phyloP scores from a whole-genome alignment of 164 flowering plant genomes.

The Berberis thunbergii region DNA sequence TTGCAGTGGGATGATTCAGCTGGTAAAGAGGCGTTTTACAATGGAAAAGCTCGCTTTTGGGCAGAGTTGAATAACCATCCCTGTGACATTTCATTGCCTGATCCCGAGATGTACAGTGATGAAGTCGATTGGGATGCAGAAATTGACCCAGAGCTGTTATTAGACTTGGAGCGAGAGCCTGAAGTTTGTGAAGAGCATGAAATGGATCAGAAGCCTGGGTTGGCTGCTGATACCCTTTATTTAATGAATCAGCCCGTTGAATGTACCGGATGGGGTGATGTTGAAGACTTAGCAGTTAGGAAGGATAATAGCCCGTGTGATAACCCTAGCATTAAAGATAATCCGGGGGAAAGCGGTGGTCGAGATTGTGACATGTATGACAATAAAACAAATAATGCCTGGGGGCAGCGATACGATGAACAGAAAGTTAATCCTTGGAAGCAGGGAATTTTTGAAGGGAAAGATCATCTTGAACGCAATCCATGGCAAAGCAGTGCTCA shows the following conservation, averaged over 20 bases:
- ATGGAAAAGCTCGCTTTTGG: conserved; percentile 53
- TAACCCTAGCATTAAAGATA: not conserved
- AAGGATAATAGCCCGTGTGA: not conserved
- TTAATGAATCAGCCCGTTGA: conserved; percentile 9
- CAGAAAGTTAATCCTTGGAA: conserved; percentile 19
- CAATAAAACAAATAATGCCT: no score
- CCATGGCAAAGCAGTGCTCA: not conserved
- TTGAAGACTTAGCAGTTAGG: conserved; percentile 4
- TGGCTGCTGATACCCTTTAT: conserved; percentile 9
- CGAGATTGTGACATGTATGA: not conserved
- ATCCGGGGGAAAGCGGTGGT: conserved; percentile 18
- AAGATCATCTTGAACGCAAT: no score
- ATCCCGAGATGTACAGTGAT: conserved; percentile 55
- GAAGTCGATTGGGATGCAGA: conserved; percentile 43
- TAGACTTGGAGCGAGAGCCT: conserved; percentile 30
- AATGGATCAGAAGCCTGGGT: conserved; percentile 2
- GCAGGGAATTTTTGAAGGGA: no score
- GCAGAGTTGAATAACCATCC: conserved; percentile 37
- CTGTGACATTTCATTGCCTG: conserved; percentile 36
- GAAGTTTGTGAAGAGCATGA: conserved; percentile 20
- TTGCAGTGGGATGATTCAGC: conserved; percentile 69
- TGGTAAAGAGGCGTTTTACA: conserved; percentile 56
- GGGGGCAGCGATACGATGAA: not conserved
- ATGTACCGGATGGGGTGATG: conserved; percentile 29
- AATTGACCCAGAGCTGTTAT: conserved; percentile 36